phyloP scores from a whole-genome alignment of 352 stramenopile species.

The Phytophthora pseudosyringae region DNA sequence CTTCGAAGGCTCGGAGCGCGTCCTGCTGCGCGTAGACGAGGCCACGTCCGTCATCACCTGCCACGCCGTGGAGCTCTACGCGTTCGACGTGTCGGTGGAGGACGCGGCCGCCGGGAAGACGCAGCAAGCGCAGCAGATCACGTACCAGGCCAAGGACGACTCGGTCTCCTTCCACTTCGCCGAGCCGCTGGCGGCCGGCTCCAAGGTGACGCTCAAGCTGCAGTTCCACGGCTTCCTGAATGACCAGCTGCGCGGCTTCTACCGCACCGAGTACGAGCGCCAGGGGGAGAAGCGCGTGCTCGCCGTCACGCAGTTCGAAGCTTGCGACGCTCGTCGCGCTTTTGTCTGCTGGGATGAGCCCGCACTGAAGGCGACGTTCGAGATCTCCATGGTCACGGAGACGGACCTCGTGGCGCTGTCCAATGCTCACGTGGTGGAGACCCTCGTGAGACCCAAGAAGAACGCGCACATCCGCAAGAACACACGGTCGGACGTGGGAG shows the following conservation, averaged over 20 bases:
- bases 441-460: slow-evolving; percentile 60
- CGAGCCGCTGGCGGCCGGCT: slow-evolving; percentile 40
- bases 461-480: slow-evolving; percentile 61
- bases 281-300: slow-evolving; percentile 93
- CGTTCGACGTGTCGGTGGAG: slow-evolving; percentile 71
- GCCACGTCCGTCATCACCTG: slow-evolving; percentile 86
- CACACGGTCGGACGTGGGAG: slow-evolving; percentile 43
- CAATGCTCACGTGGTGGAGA: slow-evolving; percentile 96
- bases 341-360: slow-evolving; percentile 99
- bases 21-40: slow-evolving; percentile 61
- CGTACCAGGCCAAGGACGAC: slow-evolving; percentile 58
- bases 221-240: slow-evolving; percentile 82
- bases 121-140: slow-evolving; percentile 52
- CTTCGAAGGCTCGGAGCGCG: slow-evolving; percentile 74
- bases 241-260: slow-evolving; percentile 97
- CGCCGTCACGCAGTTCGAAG: slow-evolving; percentile 88
- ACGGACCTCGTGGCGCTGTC: slow-evolving; percentile 91
- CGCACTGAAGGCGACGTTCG: slow-evolving; percentile 95
- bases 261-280: slow-evolving; percentile 93
- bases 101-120: slow-evolving; percentile 35
- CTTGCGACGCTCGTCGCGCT: slow-evolving; percentile 89
- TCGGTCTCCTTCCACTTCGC: slow-evolving; percentile 67
- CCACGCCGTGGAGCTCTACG: slow-evolving; percentile 95
- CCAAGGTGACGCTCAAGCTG: slow-evolving; percentile 48
- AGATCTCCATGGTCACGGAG: slow-evolving; percentile 94